Percentiles rank a stretch among this genome's conserved stretches.
Evolutionary conservation across 371 early-diverging fungal species (phyloP).

Genomic region (Enteropsectra breve): DNA sequence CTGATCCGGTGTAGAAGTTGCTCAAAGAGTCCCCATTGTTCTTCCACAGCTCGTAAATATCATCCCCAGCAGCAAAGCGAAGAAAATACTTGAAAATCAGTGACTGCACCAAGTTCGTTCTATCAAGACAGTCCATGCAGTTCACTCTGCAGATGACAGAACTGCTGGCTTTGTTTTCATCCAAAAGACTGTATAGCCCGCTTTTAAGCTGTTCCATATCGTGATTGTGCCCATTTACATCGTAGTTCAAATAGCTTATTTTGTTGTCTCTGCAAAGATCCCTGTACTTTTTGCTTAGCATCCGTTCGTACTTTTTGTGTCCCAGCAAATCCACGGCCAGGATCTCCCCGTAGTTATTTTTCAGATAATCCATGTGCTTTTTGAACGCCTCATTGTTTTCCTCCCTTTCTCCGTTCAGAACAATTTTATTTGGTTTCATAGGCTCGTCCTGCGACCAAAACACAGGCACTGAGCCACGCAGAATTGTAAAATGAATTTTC

Average conservation of each 20-base stretch:
- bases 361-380: constrained; percentile 69
- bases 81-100: constrained; percentile 43
- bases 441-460: constrained; percentile 47
- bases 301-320: constrained; percentile 60
- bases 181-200: not conserved
- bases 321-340: constrained; percentile 72
- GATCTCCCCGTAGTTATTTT: constrained; percentile 66
- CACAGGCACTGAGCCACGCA: constrained; percentile 50
- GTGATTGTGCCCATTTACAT: constrained; percentile 39
- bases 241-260: constrained; percentile 36
- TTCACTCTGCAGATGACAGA: constrained; percentile 41
- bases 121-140: constrained; percentile 55
- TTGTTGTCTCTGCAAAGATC: constrained; percentile 22
- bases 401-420: constrained; percentile 62
- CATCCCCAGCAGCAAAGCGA: not conserved
- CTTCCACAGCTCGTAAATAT: constrained; percentile 21
- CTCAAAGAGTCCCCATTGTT: constrained; percentile 51
- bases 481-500: constrained; percentile 19
- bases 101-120: constrained; percentile 53
- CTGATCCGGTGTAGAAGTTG: constrained; percentile 49
- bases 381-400: constrained; percentile 69
- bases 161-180: not conserved
- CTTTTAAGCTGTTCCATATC: constrained; percentile 40
- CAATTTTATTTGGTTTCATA: constrained; percentile 41
- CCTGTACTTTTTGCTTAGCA: constrained; percentile 27